Evolutionary conservation across 1,139 yeast species (phyloP), one percentile per base, ranked within the genome.

Genomic region (Casaregolazyma suthepensis): DNA sequence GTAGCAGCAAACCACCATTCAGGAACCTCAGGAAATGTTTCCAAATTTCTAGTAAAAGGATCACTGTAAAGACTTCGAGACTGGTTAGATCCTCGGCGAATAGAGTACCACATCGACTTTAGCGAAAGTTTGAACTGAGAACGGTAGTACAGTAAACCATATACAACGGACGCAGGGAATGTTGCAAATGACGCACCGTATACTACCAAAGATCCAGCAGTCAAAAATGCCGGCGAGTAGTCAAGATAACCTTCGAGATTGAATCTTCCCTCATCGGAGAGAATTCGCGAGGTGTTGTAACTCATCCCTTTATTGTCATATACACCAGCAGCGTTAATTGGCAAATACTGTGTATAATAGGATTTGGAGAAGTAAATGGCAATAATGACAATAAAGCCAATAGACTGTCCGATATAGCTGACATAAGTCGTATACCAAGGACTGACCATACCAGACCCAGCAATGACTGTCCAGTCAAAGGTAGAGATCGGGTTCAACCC

Each of bases 21-120:
- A 19, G 87, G 86, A 38, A 81, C 86, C 59, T 82, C 87, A 38
- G 73, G 74, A 63, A 80, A 80, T 22, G 69, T 70, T 38, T 73
- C 61, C 82, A 81, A 80, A 75, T 56, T 73, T 71, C 53, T 78
- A 72, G 60, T 81, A 82, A 1, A 85, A 79, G 62, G 82, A 85
- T 45, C 76, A 29, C 74, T 48, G 52, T 66, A 68, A 2, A 78
- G 82, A 7, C 50, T 38, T 50, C 55, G 53, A 19, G 51, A 56
- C 22, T 45, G 48, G 12, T 54, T 43, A 18, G 54, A 48, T 45
- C 54, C 52, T 47, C 56, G 43, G 35, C 38, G 40, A 43, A 56
- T 49, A 22, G 59, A 54, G 23, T 43, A n/a, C 59, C 59, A 56
- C 50, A 53, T 53, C 9, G 55, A 47, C 45, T 52, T 53, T 43